Conservation (phyloP, 2,329 filamentous ascomycete genomes). For the Zymoseptoria passerinii region DNA sequence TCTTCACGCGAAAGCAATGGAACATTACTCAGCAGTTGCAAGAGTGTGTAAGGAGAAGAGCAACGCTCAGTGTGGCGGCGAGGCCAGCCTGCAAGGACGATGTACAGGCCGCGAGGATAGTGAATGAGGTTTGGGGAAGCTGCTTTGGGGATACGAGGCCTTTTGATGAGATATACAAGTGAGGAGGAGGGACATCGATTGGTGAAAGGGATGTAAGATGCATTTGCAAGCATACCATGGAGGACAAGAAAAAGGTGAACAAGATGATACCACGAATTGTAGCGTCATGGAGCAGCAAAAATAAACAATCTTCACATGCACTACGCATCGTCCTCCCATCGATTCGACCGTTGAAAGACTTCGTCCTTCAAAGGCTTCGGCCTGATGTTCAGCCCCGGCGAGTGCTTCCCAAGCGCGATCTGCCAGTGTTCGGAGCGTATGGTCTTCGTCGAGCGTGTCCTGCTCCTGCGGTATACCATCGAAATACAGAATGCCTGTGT, state of each 20-base stretch:
- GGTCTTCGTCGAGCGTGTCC: background rate
- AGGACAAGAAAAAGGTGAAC: background rate
- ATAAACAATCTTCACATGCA: background rate
- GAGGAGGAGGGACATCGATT: constrained; percentile 4
- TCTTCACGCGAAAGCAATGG: constrained; percentile 78
- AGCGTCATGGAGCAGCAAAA: background rate
- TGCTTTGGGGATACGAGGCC: constrained; percentile 91
- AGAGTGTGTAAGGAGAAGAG: constrained; percentile 76
- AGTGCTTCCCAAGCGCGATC: background rate
- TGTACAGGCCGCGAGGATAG: constrained; percentile 73
- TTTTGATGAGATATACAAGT: constrained; percentile 94
- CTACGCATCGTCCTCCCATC: too few species aligned
- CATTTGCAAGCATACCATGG: background rate
- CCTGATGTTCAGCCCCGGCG: background rate
- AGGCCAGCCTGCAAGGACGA: constrained; percentile 77
- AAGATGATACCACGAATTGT: background rate
- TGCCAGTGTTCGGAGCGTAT: background rate
- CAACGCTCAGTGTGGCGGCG: constrained; percentile 68
- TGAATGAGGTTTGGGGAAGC: constrained; percentile 98
- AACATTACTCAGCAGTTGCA: constrained; percentile 88
- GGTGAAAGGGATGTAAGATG: background rate
- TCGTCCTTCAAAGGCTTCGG: background rate
- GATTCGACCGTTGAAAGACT: too few species aligned
- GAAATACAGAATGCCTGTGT: background rate
- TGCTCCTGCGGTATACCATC: background rate